Base-by-base conservation (phyloP, 352 stramenopile species). In the Blastocystis sp. region DNA sequence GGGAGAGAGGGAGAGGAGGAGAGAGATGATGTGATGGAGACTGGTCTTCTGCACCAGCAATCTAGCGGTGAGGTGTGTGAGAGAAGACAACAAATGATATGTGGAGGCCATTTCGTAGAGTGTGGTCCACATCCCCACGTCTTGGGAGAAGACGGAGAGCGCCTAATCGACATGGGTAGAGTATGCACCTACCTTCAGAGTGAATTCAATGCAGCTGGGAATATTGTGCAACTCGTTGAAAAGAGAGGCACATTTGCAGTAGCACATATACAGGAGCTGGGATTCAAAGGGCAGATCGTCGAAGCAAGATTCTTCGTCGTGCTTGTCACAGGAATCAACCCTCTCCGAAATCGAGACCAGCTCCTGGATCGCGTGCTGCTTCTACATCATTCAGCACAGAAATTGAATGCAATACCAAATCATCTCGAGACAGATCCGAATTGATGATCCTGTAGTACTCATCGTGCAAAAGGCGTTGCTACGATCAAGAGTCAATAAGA, bases 251-350 rank as follows among this genome's bases (percentile, higher is more conserved):
- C 17, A 64, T 43, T 68, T 59, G 21, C 40, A 28, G 45, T n/a
- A 64, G 52, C 71, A 81, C 71, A 81, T 81, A 40, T 57, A 81
- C 14, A n/a, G 71, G 10, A 81, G 57, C 21, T 81, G 71, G 38
- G n/a, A 64, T 43, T 81, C 71, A 61, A 81, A 81, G 7, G 71
- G 52, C n/a, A 81, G 24, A 40, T 81, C 40, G 3, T 81, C 71
- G 59, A 81, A 81, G 17, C 34, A 19, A 14, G 52, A 28, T n/a
- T 81, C 71, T 40, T n/a, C 17, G 17, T 21, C n/a, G 21, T 11
- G 40, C 40, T 59, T 24, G 38, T n/a, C 11, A 3, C 63, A n/a
- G 17, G 63, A 19, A 52, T 52, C 7, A 11, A 21, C 42, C 14
- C 45, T 81, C n/a, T 48, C 28, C n/a, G 19, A 45, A 34, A 81